Evolutionary conservation across 129 eudicot species (phyloP), one percentile per base, ranked within the genome.

Genomic region (Flaveria bidentis): DNA sequence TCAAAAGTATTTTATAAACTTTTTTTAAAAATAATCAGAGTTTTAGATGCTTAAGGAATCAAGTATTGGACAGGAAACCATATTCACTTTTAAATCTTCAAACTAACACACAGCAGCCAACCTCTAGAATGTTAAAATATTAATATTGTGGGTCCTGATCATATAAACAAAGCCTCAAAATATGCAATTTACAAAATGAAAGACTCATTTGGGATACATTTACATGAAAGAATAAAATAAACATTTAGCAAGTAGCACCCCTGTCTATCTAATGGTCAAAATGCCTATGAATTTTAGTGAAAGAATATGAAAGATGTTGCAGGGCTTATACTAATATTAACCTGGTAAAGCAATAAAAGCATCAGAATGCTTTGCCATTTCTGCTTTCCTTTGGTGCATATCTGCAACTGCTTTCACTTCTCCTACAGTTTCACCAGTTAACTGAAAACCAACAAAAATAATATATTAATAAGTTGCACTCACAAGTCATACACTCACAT

Each of bases 371-470:
- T 81, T 91, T 79, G 96, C 98, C 98, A 94, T 94, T 82, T 94
- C 98, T 55, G 98, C 98, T 84, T 94, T 94, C 88, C 98, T 91
- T 89, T 94, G 97, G 73, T 94, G 98, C 98, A 94, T 94, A 82
- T 85, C 98, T 87, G 98, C 98, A 75, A 94, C 98, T 81, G 98
- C 97, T 81, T 89, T 94, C 90, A 91, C 98, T 85, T 94, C 98
- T 69, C 98, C 98, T 81, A 94, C 93, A 65, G 98, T 94, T 82
- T 84, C 96, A 76, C 98, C 98, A 86, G 98, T 94, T 84, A 94
- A 87, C 98, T 94, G 92, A 84, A 84, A 80, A 66, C 7, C 76
- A 79, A 20, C 53, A 12, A 61, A 26, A 46, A 52, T 5, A 6
- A 33, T 30, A 52, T 52, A 52, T 16, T 52, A 66, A 80, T 69